These are phyloP conservation scores for Trichoderma gamsii DNA, from an alignment of 495 filamentous ascomycete genomes.

Conservation along the genomic window DNA sequence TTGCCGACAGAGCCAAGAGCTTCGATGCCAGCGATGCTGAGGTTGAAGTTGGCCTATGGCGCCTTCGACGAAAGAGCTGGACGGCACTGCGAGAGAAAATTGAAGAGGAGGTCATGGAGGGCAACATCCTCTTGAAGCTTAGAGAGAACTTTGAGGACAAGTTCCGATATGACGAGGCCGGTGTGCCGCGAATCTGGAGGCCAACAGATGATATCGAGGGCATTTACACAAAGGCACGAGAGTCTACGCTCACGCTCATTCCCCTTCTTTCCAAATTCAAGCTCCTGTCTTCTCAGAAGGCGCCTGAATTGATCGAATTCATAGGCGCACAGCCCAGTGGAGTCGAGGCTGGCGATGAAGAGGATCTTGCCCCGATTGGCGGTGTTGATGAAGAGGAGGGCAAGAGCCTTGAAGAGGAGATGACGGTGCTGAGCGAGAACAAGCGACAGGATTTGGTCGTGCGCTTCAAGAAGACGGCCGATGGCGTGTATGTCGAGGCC, in stretches of 20 bases:
- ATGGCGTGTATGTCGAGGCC: conserved; percentile 94
- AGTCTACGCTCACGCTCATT: conserved; percentile 83
- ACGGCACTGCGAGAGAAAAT: conserved; percentile 81
- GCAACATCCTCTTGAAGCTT: conserved; percentile 89
- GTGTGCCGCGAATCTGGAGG: conserved; percentile 94
- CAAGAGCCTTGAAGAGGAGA: conserved; percentile 90
- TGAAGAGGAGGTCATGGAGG: conserved; percentile 96
- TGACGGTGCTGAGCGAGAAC: conserved; percentile 81
- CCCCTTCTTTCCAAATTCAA: conserved; percentile 83
- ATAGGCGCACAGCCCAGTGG: conserved; percentile 73
- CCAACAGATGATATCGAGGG: conserved; percentile 97
- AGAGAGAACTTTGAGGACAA: conserved; percentile 99
- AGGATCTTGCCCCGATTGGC: conserved; percentile 78
- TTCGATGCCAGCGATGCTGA: conserved; percentile 90
- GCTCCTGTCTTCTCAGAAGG: conserved; percentile 57
- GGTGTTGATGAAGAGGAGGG: conserved; percentile 89
- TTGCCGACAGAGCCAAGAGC: conserved; percentile 79
- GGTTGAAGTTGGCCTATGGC: conserved; percentile 89
- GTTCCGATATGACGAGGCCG: conserved; percentile 93
- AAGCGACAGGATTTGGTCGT: conserved; percentile 84
- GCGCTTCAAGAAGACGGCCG: conserved; percentile 96
- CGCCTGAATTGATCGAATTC: conserved; percentile 77
- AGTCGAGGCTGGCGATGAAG: conserved; percentile 76
- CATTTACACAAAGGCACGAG: conserved; percentile 80
- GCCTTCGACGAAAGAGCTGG: conserved; percentile 89